Evolutionary conservation across 352 stramenopile species (phyloP).

Genomic region (Phytophthora uliginosa): DNA sequence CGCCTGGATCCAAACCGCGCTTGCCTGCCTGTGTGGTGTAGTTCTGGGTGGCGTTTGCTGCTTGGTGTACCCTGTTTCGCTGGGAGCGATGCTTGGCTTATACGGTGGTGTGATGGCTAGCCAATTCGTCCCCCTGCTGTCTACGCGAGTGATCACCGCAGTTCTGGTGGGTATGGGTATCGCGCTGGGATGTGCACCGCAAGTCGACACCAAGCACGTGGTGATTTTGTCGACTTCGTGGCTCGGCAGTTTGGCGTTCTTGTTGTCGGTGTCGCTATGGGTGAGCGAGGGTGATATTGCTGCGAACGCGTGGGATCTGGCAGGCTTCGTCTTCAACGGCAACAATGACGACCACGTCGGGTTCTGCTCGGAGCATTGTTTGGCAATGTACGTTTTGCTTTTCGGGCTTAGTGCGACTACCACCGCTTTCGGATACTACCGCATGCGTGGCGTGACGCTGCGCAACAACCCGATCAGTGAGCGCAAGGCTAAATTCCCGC

Average conservation of each 20-base stretch:
- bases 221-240: conserved; percentile 75
- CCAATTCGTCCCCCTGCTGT: conserved; percentile 77
- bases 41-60: conserved; percentile 79
- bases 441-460: conserved; percentile 41
- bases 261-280: conserved; percentile 84
- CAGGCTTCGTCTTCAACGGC: conserved; percentile 76
- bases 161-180: conserved; percentile 57
- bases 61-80: conserved; percentile 63
- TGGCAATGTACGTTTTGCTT: conserved; percentile 73
- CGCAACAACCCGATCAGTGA: conserved; percentile 35
- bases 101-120: conserved; percentile 68
- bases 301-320: conserved; percentile 70
- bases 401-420: conserved; percentile 46
- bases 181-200: conserved; percentile 45
- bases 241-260: conserved; percentile 69
- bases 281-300: conserved; percentile 69
- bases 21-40: conserved; percentile 77
- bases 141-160: conserved; percentile 64
- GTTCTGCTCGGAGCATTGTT: conserved; percentile 71
- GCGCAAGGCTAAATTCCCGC: conserved; percentile 54
- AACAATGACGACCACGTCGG: conserved; percentile 46
- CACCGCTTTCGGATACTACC: conserved; percentile 62
- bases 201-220: conserved; percentile 64
- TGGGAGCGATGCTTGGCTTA: conserved; percentile 75
- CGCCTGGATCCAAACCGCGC: conserved; percentile 71